A percentile compares a stretch with the other conserved stretches of the same genome.
Conservation (phyloP, 805 yeast genomes). For the Tetrapisispora taiwanensis region DNA sequence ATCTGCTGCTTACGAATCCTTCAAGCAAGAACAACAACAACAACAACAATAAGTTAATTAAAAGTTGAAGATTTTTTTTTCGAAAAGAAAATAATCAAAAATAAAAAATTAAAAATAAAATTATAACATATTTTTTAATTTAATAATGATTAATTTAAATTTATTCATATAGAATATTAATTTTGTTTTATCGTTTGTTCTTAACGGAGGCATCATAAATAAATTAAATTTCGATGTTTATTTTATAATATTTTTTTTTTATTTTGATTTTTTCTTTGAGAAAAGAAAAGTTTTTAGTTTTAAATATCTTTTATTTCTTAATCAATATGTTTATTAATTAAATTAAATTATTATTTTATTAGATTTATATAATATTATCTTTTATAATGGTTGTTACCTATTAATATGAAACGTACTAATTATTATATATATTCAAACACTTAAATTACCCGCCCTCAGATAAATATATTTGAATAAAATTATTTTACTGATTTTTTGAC, state of each 20-base stretch:
- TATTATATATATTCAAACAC: no score
- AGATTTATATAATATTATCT: no score
- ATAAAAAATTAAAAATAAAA: background rate
- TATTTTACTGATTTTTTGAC: no score
- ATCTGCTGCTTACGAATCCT: constrained; percentile 84
- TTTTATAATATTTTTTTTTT: background rate
- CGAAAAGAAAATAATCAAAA: background rate
- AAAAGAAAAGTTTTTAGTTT: constrained; percentile 1
- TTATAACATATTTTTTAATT: no score
- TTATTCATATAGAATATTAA: background rate
- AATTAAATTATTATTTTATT: background rate
- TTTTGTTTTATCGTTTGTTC: background rate
- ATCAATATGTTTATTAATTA: constrained; percentile 4
- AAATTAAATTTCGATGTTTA: no score
- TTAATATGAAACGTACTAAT: no score
- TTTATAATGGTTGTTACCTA: no score
- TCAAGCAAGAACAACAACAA: constrained; percentile 46
- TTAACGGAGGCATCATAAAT: no score
- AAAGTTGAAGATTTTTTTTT: background rate
- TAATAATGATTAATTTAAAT: no score
- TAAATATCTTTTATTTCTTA: constrained; percentile 5
- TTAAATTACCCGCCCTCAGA: no score
- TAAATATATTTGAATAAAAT: no score
- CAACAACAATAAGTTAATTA: constrained; percentile 9
- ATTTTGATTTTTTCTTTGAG: background rate